Percentiles rank a stretch among this genome's conserved stretches.
These are phyloP conservation scores for Candida anutae DNA, from an alignment of 1,139 yeast species.

Conservation along the genomic window DNA sequence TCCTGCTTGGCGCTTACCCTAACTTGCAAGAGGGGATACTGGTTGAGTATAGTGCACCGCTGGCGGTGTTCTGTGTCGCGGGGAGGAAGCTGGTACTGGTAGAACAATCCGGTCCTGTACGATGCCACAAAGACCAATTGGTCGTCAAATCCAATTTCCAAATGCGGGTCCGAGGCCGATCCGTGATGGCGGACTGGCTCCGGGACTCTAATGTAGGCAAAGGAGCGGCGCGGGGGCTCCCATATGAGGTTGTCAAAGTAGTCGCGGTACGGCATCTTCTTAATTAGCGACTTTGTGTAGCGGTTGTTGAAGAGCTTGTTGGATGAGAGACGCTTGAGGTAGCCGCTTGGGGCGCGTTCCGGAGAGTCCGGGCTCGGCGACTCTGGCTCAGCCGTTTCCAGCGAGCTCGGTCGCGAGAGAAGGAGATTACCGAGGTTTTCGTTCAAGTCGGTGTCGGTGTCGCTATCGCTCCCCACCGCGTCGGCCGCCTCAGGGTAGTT, in stretches of 20 bases:
- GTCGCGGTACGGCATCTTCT: slow-evolving; percentile 35
- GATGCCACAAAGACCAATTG: slow-evolving; percentile 30
- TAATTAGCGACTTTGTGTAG: slow-evolving; percentile 32
- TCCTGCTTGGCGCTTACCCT: no score
- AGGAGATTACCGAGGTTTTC: slow-evolving; percentile 33
- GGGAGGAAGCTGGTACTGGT: slow-evolving; percentile 31
- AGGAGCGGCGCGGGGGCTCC: slow-evolving; percentile 40
- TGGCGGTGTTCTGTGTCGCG: not conserved
- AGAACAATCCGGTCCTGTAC: slow-evolving; percentile 31
- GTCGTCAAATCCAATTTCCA: slow-evolving; percentile 35
- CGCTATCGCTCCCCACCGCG: slow-evolving; percentile 5
- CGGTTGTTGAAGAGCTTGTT: slow-evolving; percentile 21
- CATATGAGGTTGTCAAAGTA: slow-evolving; percentile 36
- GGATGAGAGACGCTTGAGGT: slow-evolving; percentile 8
- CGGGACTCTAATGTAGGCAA: slow-evolving; percentile 35
- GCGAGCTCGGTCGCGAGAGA: slow-evolving; percentile 15
- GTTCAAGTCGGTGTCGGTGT: slow-evolving; percentile 3
- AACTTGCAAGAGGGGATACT: not conserved
- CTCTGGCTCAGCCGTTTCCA: no score
- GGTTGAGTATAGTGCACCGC: not conserved
- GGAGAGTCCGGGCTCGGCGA: slow-evolving; percentile 5
- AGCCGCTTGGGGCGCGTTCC: slow-evolving; percentile 8
- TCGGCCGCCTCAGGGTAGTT: slow-evolving; percentile 3
- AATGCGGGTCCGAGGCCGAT: slow-evolving; percentile 9
- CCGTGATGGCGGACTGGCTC: slow-evolving; percentile 14